phyloP scores from a whole-genome alignment of 148 eudicot genomes.

The Rhododendron vialii region DNA sequence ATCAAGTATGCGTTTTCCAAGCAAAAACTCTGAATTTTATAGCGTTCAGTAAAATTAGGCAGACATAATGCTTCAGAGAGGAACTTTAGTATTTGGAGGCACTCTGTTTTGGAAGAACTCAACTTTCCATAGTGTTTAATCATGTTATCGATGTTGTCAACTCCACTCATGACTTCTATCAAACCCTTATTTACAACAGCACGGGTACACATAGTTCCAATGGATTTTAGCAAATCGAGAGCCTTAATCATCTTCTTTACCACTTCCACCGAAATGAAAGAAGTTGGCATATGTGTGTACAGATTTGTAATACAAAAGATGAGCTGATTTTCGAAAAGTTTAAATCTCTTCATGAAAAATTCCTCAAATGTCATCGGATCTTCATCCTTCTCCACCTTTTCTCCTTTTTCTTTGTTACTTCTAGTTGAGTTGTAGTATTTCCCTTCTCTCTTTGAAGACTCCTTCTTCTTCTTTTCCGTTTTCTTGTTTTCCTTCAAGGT shows the following conservation, averaged over 20 bases:
- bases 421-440: background rate
- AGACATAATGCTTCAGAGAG: constrained; percentile 17
- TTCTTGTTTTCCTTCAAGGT: constrained; percentile 17
- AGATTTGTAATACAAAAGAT: constrained; percentile 22
- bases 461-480: background rate
- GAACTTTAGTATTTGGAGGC: constrained; percentile 23
- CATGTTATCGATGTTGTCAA: background rate
- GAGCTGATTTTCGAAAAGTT: constrained; percentile 17
- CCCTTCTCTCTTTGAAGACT: background rate
- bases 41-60: background rate
- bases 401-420: background rate
- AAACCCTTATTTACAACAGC: constrained; percentile 4
- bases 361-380: constrained; percentile 34
- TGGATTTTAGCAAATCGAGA: constrained; percentile 19
- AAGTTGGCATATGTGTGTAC: constrained; percentile 60
- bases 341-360: constrained; percentile 24
- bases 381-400: background rate
- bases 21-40: constrained; percentile 27
- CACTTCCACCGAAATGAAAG: constrained; percentile 16
- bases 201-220: constrained; percentile 2
- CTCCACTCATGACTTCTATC: constrained; percentile 12
- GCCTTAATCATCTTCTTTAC: constrained; percentile 32
- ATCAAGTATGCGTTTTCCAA: constrained; percentile 33
- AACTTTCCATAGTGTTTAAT: background rate
- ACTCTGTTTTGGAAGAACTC: constrained; percentile 1